Base-by-base conservation (phyloP, 179 eudicot species). In the Beta macrorhiza region DNA sequence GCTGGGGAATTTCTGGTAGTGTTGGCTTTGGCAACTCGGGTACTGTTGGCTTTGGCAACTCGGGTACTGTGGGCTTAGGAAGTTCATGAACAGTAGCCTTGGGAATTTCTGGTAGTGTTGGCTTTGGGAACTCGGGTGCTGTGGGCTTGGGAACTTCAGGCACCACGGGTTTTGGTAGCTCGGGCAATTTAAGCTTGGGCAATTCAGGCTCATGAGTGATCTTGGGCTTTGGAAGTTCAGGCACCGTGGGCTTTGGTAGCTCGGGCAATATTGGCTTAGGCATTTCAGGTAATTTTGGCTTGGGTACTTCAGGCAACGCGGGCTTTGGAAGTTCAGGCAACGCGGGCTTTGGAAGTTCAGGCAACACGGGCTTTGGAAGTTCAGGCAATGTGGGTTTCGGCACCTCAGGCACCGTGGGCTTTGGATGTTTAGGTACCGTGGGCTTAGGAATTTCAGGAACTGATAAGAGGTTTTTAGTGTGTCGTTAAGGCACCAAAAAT, bases 341-440 rank as follows among this genome's bases (percentile, higher is more conserved):
- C n/a, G n/a, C n/a, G n/a, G n/a, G n/a, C n/a, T 65, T 82, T 4
- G 83, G 86, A 12, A 81, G 6, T n/a, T 84, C 84, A 0, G 79
- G 84, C 4, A 64, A 0, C 7, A 44, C 7, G 17, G 76, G 64
- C 64, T 81, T 59, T n/a, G n/a, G n/a, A n/a, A 1, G 82, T 13
- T 79, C 70, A 3, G 81, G 74, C 47, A 53, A 51, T 2, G 67
- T 45, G n/a, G 74, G 78, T 29, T 53, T 76, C 20, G 75, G 75
- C 51, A 51, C 59, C 13, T 51, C 75, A 11, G 75, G 75, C 75
- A 62, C 52, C 1, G 72, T 78, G 25, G 77, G 63, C 17, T 64
- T n/a, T n/a, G n/a, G n/a, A n/a, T n/a, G n/a, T n/a, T n/a, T n/a
- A n/a, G n/a, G n/a, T n/a, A n/a, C n/a, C n/a, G n/a, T n/a, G n/a